phyloP scores from a whole-genome alignment of 1,139 yeast genomes.

The Taphrina populina region DNA sequence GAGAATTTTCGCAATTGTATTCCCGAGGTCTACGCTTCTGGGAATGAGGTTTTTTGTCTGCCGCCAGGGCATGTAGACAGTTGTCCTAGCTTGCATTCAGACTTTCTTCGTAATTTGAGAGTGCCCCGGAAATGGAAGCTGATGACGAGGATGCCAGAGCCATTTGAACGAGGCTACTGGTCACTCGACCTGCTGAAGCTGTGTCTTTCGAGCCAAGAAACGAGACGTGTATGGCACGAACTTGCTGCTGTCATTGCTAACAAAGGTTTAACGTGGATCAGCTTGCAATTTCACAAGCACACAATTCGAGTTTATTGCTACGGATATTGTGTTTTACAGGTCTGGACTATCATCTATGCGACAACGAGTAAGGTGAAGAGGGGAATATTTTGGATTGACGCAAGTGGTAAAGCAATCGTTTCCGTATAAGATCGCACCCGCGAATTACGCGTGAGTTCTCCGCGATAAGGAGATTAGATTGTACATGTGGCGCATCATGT shows the following conservation, averaged over 20 bases:
- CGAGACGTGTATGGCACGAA: neutral
- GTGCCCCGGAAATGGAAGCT: neutral
- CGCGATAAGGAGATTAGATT: no score
- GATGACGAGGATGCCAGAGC: neutral
- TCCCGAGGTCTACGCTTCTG: no score
- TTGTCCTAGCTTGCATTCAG: neutral
- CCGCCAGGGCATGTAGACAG: no score
- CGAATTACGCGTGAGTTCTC: no score
- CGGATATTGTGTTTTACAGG: neutral
- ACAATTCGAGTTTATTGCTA: constrained; percentile 16
- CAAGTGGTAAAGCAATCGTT: neutral
- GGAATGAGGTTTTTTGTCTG: no score
- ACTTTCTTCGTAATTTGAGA: neutral
- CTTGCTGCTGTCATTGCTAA: neutral
- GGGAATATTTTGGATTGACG: constrained; percentile 12
- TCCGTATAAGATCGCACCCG: no score
- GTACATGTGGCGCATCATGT: no score
- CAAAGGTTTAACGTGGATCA: constrained; percentile 7
- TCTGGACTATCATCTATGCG: constrained; percentile 16
- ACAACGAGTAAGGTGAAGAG: neutral
- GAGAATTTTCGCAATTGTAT: no score
- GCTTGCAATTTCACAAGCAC: neutral
- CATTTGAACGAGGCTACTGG: constrained; percentile 10
- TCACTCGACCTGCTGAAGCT: neutral
- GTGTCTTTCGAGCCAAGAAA: neutral